Percentiles rank a stretch among this genome's conserved stretches.
These are phyloP conservation scores for Closterium sp. DNA, from an alignment of 139 green algal species.

Conservation along the genomic window DNA sequence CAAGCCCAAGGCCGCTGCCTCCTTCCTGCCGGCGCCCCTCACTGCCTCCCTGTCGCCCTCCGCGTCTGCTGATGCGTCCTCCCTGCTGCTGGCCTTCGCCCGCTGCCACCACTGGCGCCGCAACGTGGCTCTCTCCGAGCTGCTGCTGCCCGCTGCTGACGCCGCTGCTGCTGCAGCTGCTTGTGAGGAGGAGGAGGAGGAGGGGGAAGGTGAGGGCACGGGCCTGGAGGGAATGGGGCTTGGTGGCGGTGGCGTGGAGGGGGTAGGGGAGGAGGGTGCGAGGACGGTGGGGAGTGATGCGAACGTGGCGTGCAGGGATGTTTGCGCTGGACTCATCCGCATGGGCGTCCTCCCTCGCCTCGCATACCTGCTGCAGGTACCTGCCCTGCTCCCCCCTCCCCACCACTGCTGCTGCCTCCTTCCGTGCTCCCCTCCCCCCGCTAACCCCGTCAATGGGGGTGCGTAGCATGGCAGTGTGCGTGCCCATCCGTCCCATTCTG, in stretches of 20 bases:
- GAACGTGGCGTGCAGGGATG: constrained; percentile 22
- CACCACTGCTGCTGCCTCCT: background rate
- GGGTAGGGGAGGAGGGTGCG: background rate
- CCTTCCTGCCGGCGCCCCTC: background rate
- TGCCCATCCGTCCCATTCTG: no score
- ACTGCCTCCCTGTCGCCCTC: background rate
- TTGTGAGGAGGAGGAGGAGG: background rate
- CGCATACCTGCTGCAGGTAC: constrained; percentile 33
- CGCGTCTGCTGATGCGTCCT: background rate
- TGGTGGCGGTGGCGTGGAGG: background rate
- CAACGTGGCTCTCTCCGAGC: background rate
- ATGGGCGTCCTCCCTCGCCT: constrained; percentile 44
- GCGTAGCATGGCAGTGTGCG: no score
- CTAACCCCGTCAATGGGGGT: no score
- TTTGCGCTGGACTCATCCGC: constrained; percentile 20
- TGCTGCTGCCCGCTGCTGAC: background rate
- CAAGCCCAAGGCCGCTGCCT: background rate
- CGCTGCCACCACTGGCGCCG: background rate
- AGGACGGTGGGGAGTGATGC: constrained; percentile 19
- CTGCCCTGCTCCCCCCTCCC: background rate
- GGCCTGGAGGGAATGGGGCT: background rate
- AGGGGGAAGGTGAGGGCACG: background rate
- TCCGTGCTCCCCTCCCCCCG: background rate
- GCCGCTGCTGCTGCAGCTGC: background rate
- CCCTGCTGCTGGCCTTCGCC: background rate